Base-by-base conservation (phyloP, 2,329 filamentous ascomycete genomes). In the Penicillium digitatum region DNA sequence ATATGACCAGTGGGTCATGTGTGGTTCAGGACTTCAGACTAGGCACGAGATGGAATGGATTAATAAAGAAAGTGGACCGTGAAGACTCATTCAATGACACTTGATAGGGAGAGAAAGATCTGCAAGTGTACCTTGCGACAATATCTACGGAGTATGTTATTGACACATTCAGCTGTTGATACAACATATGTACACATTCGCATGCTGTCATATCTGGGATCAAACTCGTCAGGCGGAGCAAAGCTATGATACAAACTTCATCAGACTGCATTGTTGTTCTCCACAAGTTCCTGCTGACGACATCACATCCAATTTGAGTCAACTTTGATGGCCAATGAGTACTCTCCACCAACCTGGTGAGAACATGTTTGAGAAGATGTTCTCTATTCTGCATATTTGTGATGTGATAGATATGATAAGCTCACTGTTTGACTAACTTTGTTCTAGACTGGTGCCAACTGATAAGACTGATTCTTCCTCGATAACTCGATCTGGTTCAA, bases 261-360 rank as follows among this genome's bases (percentile, higher is more conserved):
- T 54, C 10, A 34, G 27, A 11, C 37, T 50, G 26, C 18, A 7
- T 42, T 44, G 16, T 5, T 22, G 12, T 42, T 34, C 44, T 57
- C 54, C 44, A 56, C 48, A 48, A 32, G 14, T 49, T 51, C 54
- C 24, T 32, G 52, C 38, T 50, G 54, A 49, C 44, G 50, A 61
- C 40, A 58, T 59, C 11, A 29, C 22, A 48, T 50, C 50, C 40
- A 14, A 24, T 32, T 46, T 14, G 20, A 20, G 38, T 29, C 12
- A 10, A 47, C 35, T 31, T 44, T 59, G 48, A 59, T 61, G 55
- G 49, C 56, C 56, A 24, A 11, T 11, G 6, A 48, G 44, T 45
- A 54, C 5, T 14, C 27, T 31, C 2, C 18, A 14, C 6, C 5
- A 1, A 18, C 6, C 27, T 20, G n/a, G 14, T 14, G 3, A 38